These are phyloP conservation scores for Aspergillus ruber DNA, from an alignment of 2,329 filamentous ascomycete species.

Conservation along the genomic window DNA sequence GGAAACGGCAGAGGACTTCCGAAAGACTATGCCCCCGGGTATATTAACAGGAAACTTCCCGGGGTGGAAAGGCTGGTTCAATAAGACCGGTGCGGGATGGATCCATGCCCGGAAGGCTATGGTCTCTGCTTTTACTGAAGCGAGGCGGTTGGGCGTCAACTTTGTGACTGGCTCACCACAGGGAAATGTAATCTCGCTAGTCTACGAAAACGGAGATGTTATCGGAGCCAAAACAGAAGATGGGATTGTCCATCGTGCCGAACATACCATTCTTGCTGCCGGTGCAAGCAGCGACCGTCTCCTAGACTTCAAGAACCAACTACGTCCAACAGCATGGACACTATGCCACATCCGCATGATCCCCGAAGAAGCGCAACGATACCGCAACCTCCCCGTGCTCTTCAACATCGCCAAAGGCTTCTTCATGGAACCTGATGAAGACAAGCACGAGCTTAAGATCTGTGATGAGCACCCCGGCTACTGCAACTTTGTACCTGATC, in stretches of 20 bases:
- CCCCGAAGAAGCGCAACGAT: slow-evolving; percentile 38
- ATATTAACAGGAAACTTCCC: slow-evolving; percentile 46
- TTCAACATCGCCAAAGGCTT: slow-evolving; percentile 45
- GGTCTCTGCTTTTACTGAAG: slow-evolving; percentile 40
- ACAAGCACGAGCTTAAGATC: slow-evolving; percentile 34
- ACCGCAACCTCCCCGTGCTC: slow-evolving; percentile 45
- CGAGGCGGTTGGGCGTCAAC: slow-evolving; percentile 40
- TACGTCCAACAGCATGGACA: slow-evolving; percentile 51
- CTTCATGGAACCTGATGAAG: slow-evolving; percentile 44
- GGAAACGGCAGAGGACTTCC: slow-evolving; percentile 42
- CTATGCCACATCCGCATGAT: slow-evolving; percentile 47
- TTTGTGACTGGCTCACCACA: slow-evolving; percentile 39
- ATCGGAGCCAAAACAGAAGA: slow-evolving; percentile 41
- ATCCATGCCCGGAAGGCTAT: slow-evolving; percentile 48
- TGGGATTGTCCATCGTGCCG: slow-evolving; percentile 36
- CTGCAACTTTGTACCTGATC: slow-evolving; percentile 39
- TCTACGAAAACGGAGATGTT: slow-evolving; percentile 34
- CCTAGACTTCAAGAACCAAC: slow-evolving; percentile 46
- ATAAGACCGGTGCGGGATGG: slow-evolving; percentile 43
- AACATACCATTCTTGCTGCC: slow-evolving; percentile 44
- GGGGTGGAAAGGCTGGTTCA: slow-evolving; percentile 46
- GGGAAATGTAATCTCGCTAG: slow-evolving; percentile 34
- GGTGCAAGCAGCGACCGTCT: slow-evolving; percentile 45
- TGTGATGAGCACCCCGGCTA: slow-evolving; percentile 53
- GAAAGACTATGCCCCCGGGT: slow-evolving; percentile 46